phyloP scores from a whole-genome alignment of 352 stramenopile species.

The Elongisporangium senticosum region DNA sequence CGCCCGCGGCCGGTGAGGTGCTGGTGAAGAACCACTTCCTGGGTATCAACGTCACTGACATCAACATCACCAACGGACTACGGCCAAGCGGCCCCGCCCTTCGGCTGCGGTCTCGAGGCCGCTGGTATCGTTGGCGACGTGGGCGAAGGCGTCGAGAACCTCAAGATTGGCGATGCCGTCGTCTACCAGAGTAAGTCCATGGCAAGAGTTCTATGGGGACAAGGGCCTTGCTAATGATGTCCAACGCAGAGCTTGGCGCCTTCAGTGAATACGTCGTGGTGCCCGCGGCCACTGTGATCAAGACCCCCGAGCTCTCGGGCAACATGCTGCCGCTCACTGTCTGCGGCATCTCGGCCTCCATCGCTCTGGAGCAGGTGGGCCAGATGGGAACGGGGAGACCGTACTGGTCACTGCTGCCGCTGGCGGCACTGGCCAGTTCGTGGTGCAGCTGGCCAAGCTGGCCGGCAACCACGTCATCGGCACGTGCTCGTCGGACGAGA shows the following conservation, averaged over 20 bases:
- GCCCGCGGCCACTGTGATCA: constrained; percentile 22
- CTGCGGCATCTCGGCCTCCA: constrained; percentile 30
- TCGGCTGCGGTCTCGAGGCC: constrained; percentile 36
- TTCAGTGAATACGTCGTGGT: constrained; percentile 49
- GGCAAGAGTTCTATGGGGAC: too few relatives aligned
- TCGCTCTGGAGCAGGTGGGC: constrained; percentile 44
- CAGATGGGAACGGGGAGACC: constrained; percentile 50
- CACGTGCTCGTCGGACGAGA: constrained; percentile 80
- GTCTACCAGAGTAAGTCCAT: constrained; percentile 28
- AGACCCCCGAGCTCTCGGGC: constrained; percentile 15
- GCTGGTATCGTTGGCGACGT: constrained; percentile 34
- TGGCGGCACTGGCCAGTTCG: constrained; percentile 78
- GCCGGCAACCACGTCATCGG: constrained; percentile 76
- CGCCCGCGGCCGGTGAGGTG: constrained; percentile 13
- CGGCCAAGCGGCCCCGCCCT: constrained; percentile 27
- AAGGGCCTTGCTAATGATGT: too few relatives aligned
- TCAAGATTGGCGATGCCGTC: constrained; percentile 43
- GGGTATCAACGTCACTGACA: constrained; percentile 50
- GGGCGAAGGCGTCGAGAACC: constrained; percentile 31
- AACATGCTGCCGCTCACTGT: constrained; percentile 33
- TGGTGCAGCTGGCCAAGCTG: constrained; percentile 81
- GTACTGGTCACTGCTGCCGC: constrained; percentile 45
- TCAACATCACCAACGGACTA: constrained; percentile 57
- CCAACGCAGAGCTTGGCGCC: constrained; percentile 33
- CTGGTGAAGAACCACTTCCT: constrained; percentile 49